Evolutionary conservation across 306 rosid genomes (phyloP).

Genomic region (Cyamopsis tetragonoloba): DNA sequence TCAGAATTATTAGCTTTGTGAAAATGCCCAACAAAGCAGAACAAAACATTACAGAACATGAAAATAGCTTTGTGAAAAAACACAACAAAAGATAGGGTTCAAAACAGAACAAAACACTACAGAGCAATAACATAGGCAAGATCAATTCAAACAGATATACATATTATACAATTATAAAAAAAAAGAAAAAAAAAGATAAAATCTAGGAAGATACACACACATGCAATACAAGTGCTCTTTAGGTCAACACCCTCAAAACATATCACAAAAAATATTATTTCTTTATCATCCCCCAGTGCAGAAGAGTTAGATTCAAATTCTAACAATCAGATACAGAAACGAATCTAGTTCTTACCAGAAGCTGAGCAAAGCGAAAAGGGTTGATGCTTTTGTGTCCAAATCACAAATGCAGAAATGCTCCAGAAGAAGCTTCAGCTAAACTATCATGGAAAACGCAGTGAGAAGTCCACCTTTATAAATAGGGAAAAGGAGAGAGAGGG

Average conservation of each 20-base stretch:
- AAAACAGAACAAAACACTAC: neutral
- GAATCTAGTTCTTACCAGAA: constrained; percentile 38
- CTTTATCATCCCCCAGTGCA: neutral
- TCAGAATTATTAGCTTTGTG: neutral
- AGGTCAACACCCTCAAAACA: constrained; percentile 20
- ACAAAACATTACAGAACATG: neutral
- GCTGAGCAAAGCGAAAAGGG: neutral
- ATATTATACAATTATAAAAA: no score
- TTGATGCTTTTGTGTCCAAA: constrained; percentile 17
- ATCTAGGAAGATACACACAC: neutral
- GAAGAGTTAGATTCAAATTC: neutral
- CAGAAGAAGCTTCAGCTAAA: neutral
- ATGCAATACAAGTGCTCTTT: neutral
- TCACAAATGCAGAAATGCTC: constrained; percentile 12
- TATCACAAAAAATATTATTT: neutral
- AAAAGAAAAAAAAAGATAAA: neutral
- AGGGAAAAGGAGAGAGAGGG: neutral
- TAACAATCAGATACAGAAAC: neutral
- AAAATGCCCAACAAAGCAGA: neutral
- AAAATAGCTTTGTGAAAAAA: constrained; percentile 6
- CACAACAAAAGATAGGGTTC: neutral
- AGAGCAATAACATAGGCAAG: neutral
- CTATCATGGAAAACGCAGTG: neutral
- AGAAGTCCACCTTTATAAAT: neutral
- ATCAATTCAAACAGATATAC: neutral